Base-by-base conservation (phyloP, 495 filamentous ascomycete species). In the Oidiodendron maius region DNA sequence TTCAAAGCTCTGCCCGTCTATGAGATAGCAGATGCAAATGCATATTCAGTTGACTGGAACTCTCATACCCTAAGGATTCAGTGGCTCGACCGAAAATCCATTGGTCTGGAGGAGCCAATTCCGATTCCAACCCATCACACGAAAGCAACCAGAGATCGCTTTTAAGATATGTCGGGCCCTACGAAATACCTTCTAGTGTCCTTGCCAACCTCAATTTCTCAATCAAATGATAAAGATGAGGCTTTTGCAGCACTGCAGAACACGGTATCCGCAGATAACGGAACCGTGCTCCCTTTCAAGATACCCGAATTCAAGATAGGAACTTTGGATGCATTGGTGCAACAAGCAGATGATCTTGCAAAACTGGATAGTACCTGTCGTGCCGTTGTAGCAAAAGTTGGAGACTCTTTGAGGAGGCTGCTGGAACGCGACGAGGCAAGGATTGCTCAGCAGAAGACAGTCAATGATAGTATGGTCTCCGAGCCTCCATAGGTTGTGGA, bases 241-340 rank as follows among this genome's bases (percentile, higher is more conserved):
- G 91, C 93, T 51, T 71, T 91, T 57, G 67, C 79, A 24, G 76
- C 84, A 41, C 61, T 98, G 25, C 79, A 78, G 53, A 61, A 83
- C 39, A 86, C 87, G 11, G 71, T 96, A 48, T 69, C 78, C 22
- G 68, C 78, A 26, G 87, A 96, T 46, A 81, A 86, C 60, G 90
- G 86, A 57, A 80, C 80, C 36, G 81, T 87, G 16, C 71, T 80
- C 40, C 82, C 83, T 6, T 96, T 96, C 59, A 64, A 77, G 11
- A 87, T 98, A 51, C 93, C 93, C 2, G 83, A 86, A 34, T 95
- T 98, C 75, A 98, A 97, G 71, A 95, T 98, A 65, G 93, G 93
- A 43, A 95, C 93, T 1, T 75, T 98, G 40, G 93, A 98, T 67
- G 88, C 86, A 35, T 71, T 98, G n/a, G 89, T 98, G 21, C 87